A percentile compares a stretch with the other conserved stretches of the same genome.
These are phyloP conservation scores for Linnemannia exigua DNA, from an alignment of 192 early-diverging fungal genomes.

Conservation along the genomic window DNA sequence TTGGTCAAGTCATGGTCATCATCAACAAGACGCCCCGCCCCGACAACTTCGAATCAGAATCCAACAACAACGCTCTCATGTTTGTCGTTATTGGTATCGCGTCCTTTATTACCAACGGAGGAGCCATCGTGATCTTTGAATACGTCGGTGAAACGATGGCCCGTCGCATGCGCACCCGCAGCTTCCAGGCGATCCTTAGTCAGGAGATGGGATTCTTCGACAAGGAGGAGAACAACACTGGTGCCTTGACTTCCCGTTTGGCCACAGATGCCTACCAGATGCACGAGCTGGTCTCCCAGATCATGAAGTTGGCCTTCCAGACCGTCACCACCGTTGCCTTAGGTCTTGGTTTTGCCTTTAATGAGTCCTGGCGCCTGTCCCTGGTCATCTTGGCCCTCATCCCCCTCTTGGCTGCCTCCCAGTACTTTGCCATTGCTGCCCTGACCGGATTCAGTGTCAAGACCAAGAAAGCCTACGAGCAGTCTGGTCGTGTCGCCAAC, in stretches of 20 bases:
- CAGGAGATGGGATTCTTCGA: constrained; percentile 95
- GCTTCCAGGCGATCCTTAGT: constrained; percentile 73
- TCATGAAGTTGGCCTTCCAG: constrained; percentile 67
- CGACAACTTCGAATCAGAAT: constrained; percentile 15
- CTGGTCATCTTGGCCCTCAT: constrained; percentile 75
- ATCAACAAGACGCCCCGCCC: not conserved
- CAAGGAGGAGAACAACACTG: constrained; percentile 75
- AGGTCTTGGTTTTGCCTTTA: constrained; percentile 63
- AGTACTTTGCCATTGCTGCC: constrained; percentile 72
- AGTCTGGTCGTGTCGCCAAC: constrained; percentile 78
- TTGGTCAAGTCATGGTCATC: constrained; percentile 47
- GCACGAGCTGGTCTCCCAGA: constrained; percentile 70
- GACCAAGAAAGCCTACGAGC: constrained; percentile 75
- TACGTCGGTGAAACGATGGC: constrained; percentile 42
- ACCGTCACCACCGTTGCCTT: constrained; percentile 39
- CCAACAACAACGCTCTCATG: constrained; percentile 65
- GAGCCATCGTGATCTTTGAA: constrained; percentile 40
- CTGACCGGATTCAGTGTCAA: constrained; percentile 59
- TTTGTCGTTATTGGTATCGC: constrained; percentile 63
- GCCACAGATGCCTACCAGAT: constrained; percentile 82
- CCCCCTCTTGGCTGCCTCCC: constrained; percentile 78
- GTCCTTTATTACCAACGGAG: constrained; percentile 60
- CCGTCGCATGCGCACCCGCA: constrained; percentile 51
- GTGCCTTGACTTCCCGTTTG: constrained; percentile 85
- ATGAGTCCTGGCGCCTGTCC: constrained; percentile 70